These are phyloP conservation scores for Mycena albidolilacea DNA, from an alignment of 768 basidiomycete species.

Conservation along the genomic window DNA sequence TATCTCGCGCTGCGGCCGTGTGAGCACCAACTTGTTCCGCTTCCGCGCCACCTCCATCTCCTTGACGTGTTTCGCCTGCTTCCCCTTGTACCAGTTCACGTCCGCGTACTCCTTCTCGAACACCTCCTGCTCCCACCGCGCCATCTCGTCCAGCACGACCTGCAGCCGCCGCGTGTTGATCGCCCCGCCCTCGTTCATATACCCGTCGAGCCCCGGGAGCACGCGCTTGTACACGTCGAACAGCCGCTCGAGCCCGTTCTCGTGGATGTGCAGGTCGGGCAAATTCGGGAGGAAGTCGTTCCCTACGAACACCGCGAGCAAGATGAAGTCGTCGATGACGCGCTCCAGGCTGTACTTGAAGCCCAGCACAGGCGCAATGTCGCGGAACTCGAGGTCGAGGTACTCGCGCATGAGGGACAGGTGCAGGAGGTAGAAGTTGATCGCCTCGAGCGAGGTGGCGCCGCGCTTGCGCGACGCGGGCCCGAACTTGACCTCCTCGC, in stretches of 20 bases:
- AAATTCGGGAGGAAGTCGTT: conserved; percentile 98
- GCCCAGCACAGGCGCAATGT: conserved; percentile 73
- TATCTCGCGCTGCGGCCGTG: conserved; percentile 79
- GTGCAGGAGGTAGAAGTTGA: conserved; percentile 96
- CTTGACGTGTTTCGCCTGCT: conserved; percentile 82
- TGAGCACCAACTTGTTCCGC: conserved; percentile 61
- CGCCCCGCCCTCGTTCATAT: conserved; percentile 90
- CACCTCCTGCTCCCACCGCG: conserved; percentile 87
- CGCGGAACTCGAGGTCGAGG: conserved; percentile 93
- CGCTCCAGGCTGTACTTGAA: conserved; percentile 94
- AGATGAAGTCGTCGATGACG: conserved; percentile 97
- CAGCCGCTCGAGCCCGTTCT: conserved; percentile 93
- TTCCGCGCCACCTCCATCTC: conserved; percentile 67
- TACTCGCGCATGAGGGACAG: conserved; percentile 97
- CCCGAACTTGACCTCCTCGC: conserved; percentile 99
- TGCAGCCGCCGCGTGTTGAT: conserved; percentile 89
- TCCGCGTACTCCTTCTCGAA: conserved; percentile 95
- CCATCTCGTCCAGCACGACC: conserved; percentile 90
- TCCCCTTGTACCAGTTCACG: conserved; percentile 94
- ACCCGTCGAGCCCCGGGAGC: conserved; percentile 89
- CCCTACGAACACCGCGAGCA: conserved; percentile 96
- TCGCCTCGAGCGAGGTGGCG: conserved; percentile 75
- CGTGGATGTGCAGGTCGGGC: conserved; percentile 97
- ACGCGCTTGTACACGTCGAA: conserved; percentile 97
- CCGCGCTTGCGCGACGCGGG: conserved; percentile 74